A percentile compares a stretch with the other conserved stretches of the same genome.
Evolutionary conservation across 140 eudicot genomes (phyloP).

Genomic region (Flaveria floridana): DNA sequence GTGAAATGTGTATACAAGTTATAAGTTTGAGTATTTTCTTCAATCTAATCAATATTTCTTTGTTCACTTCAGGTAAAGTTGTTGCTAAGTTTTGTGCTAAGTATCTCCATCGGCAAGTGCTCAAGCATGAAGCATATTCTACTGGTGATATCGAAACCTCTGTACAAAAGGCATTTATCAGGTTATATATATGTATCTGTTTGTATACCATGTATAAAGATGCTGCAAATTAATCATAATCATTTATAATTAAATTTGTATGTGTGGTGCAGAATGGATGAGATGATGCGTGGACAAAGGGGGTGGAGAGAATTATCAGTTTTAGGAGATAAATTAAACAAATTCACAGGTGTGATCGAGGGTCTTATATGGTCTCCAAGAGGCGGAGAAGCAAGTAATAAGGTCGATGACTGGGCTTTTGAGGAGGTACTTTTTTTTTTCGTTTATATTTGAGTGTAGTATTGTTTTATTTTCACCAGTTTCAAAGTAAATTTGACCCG

Average conservation of each 20-base stretch:
- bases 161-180: slow-evolving; percentile 79
- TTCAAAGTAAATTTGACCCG: not conserved
- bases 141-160: slow-evolving; percentile 82
- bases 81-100: slow-evolving; percentile 99
- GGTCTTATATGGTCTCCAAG: slow-evolving; percentile 93
- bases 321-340: slow-evolving; percentile 84
- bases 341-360: slow-evolving; percentile 82
- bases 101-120: slow-evolving; percentile 92
- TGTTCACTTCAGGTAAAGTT: slow-evolving; percentile 69
- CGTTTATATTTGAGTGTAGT: not conserved
- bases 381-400: slow-evolving; percentile 66
- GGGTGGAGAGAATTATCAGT: slow-evolving; percentile 98
- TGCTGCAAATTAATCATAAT: not conserved
- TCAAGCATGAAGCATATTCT: slow-evolving; percentile 81
- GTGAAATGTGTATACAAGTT: slow-evolving; percentile 13
- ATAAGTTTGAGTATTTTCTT: not conserved
- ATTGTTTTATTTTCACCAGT: not conserved
- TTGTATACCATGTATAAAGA: no score
- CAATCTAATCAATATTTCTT: not conserved
- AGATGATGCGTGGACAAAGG: slow-evolving; percentile 99
- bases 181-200: slow-evolving; percentile 38
- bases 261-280: slow-evolving; percentile 83
- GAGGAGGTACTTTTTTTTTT: slow-evolving; percentile 63
- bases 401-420: slow-evolving; percentile 84
- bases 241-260: not conserved